Evolutionary conservation across 2,329 filamentous ascomycete genomes (phyloP), one percentile per base, ranked within the genome.

Genomic region (Dactylellina cionopaga): DNA sequence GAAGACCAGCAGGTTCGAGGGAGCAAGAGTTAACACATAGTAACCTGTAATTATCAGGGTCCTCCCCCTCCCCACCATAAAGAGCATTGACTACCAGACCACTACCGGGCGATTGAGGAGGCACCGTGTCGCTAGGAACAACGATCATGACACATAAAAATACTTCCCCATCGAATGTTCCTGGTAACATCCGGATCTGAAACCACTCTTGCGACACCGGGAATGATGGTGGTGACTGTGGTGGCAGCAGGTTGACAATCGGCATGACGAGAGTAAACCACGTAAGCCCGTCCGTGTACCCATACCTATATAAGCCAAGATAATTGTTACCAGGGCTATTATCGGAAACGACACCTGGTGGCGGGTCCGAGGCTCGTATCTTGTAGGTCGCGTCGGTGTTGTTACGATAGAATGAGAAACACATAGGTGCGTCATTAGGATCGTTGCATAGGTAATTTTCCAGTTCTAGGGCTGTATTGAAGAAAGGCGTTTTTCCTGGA

Each of bases 341-440:
- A 35, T 35, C 13, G n/a, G n/a, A n/a, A n/a, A n/a, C n/a, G n/a
- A n/a, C n/a, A n/a, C n/a, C n/a, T n/a, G n/a, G n/a, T n/a, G n/a
- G n/a, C n/a, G n/a, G n/a, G n/a, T n/a, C n/a, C n/a, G n/a, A n/a
- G 6, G n/a, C 17, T 44, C 3, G 3, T 44, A 44, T 44, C 39
- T 44, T 22, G 17, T 44, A 44, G 15, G 39, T 44, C 39, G 39
- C 39, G 11, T 44, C 39, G 17, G 13, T 5, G 24, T 44, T 44
- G 15, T 17, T 22, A 44, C 39, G 39, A 22, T 44, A 44, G 39
- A 44, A 44, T 11, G 39, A 44, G 39, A 44, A 44, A 44, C 39
- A 22, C 39, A 44, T 44, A 22, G 13, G 39, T 44, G 10, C 39
- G 11, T 19, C 10, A 19, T 17, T 44, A 19, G 39, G 13, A n/a